Base-by-base conservation (phyloP, 164 flowering plant genomes). In the Saururus chinensis region DNA sequence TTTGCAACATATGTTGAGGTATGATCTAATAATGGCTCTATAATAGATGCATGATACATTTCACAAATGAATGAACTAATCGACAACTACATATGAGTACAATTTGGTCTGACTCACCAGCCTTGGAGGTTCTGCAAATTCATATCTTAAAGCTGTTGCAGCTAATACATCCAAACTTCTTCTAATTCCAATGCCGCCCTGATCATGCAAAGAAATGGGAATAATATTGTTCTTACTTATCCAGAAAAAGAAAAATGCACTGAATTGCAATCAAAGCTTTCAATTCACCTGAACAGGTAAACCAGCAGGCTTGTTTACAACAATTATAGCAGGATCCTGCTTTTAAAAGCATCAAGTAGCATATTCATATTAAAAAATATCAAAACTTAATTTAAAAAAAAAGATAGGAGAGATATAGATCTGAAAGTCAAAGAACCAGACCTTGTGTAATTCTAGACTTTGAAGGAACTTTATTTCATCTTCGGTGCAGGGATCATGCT, bases 151-250 rank as follows among this genome's bases (percentile, higher is more conserved):
- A 76, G 78, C 86, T 61, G 75, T 59, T 4, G 86, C 83, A 59
- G 96, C 97, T 55, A 93, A 61, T 60, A 74, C 82, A 77, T 93
- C 99, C 66, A 93, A 76, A 76, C 99, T 93, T 71, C 72, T 79
- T 61, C 61, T 80, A 54, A 93, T 81, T 49, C 95, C 92, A 74
- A 76, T 68, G 45, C 99, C 99, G 60, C 99, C 99, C 99, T 93
- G 73, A 58, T 51, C 53, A 76, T 60, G 59, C 40, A 19, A 56
- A 57, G 52, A 23, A 22, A 68, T 30, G 51, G 26, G 10, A 22
- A 60, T 9, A 13, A 60, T 20, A 35, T 57, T 65, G 4, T 30
- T 30, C 37, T 30, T 6, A n/a, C 19, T 20, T 21, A 24, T 2
- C 22, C 54, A 42, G 55, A 5, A 21, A 24, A 62, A 62, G 17